These are phyloP conservation scores for Bauhinia variegata DNA, from an alignment of 306 rosid species.

Conservation along the genomic window DNA sequence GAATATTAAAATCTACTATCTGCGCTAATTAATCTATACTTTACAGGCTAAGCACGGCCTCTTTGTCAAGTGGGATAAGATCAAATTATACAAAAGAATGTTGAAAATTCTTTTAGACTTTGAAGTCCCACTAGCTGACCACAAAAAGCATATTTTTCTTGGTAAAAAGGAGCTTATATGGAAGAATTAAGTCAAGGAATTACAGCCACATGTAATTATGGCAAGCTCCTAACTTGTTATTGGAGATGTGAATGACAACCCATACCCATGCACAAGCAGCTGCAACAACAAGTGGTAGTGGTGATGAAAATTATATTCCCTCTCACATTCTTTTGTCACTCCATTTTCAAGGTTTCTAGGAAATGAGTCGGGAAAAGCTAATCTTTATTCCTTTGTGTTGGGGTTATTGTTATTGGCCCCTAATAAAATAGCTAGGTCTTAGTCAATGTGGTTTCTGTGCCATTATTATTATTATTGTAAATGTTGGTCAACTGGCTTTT, in stretches of 20 bases:
- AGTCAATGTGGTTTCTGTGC: constrained; percentile 22
- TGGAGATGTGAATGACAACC: constrained; percentile 10
- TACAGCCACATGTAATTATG: constrained; percentile 40
- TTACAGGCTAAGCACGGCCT: no score
- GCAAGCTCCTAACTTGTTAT: constrained; percentile 13
- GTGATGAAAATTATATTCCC: neutral
- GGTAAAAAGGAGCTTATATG: neutral
- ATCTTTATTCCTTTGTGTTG: constrained; percentile 6
- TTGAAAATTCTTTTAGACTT: constrained; percentile 13
- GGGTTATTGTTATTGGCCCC: constrained; percentile 24
- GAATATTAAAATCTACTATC: neutral
- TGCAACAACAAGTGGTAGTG: neutral
- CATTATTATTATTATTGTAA: constrained; percentile 23
- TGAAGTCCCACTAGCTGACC: constrained; percentile 7
- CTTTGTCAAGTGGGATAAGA: constrained; percentile 9
- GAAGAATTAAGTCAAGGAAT: constrained; percentile 9
- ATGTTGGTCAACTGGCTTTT: constrained; percentile 38
- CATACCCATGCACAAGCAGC: neutral
- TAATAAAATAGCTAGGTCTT: constrained; percentile 15
- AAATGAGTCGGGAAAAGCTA: constrained; percentile 27
- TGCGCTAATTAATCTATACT: neutral
- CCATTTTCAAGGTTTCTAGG: constrained; percentile 6
- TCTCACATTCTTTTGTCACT: neutral
- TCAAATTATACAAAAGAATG: constrained; percentile 30
- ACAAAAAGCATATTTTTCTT: neutral